Base-by-base conservation (phyloP, 306 rosid species). In the Crotalaria pallida region DNA sequence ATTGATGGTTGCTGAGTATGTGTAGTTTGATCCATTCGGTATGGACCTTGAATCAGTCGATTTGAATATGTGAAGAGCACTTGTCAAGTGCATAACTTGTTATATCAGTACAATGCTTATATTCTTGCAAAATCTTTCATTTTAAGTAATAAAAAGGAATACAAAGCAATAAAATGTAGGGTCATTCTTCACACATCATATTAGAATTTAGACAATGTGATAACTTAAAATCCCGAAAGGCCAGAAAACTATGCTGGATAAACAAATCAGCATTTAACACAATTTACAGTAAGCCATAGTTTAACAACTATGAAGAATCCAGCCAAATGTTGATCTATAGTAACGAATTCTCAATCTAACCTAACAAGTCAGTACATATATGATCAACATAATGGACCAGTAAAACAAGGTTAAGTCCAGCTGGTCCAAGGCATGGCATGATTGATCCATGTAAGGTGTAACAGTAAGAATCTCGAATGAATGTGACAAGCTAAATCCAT, bases 301-400 rank as follows among this genome's bases (percentile, higher is more conserved):
- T 21, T 49, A 58, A 58, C 70, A 58, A 58, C 70, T 58, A 50
- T 18, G 21, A 53, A 60, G 34, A 72, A 6, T 41, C 23, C 56
- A 56, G 15, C n/a, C 49, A 67, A 47, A 72, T 19, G 73, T 38
- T 58, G 69, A 69, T 59, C 78, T 59, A 75, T 50, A 36, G 29
- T 26, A 24, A 75, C 26, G 41, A 75, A 71, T 47, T 60, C 76
- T 45, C 63, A 48, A 74, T 71, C 72, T 82, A 78, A 52, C 40
- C 86, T 78, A 82, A 69, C 71, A 82, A 31, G 65, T 51, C 72
- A 74, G 73, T 69, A 69, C 74, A 73, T 43, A 78, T 48, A 74
- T 58, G 72, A 82, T 82, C 74, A 81, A 29, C 69, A 44, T 22
- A 69, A n/a, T 58, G 45, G 45, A 40, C 58, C 75, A 24, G 47